Evolutionary conservation across 2,329 filamentous ascomycete species (phyloP).

Genomic region (Aureobasidium mangrovei): DNA sequence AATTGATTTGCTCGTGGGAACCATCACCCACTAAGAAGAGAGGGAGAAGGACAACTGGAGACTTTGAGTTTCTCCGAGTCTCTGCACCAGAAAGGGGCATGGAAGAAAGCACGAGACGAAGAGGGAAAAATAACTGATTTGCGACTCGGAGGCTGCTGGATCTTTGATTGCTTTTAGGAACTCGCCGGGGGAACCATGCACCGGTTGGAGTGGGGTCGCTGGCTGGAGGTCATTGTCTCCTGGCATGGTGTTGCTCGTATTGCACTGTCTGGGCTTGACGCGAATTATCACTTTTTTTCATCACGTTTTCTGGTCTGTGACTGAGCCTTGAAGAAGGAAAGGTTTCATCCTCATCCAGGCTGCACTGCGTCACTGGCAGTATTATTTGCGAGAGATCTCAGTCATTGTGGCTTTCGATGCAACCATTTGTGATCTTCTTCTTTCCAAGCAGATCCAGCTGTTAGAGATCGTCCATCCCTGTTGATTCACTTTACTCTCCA

Average conservation of each 20-base stretch:
- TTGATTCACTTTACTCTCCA: not conserved
- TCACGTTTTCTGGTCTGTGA: conserved; percentile 18
- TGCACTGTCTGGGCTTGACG: conserved; percentile 66
- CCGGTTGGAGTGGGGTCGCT: not conserved
- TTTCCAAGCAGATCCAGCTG: not conserved
- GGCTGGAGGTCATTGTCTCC: not conserved
- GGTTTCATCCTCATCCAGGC: not conserved
- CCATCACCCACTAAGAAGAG: not conserved
- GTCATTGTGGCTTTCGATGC: too few relatives aligned
- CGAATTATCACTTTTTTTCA: conserved; percentile 41
- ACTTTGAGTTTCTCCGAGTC: not conserved
- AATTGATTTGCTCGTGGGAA: not conserved
- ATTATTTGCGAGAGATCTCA: not conserved
- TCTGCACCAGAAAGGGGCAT: not conserved
- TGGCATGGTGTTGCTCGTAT: conserved; percentile 64
- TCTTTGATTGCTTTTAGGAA: conserved; percentile 2
- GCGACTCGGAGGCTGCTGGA: not conserved
- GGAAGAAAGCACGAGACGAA: not conserved
- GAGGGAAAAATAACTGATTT: not conserved
- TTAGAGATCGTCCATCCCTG: not conserved
- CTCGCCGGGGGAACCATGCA: not conserved
- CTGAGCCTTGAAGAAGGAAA: conserved; percentile 1
- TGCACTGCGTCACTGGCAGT: not conserved
- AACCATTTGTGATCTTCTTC: too few relatives aligned
- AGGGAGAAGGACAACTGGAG: not conserved